Base-by-base conservation (phyloP, 179 eudicot species). In the Carnegiea gigantea region DNA sequence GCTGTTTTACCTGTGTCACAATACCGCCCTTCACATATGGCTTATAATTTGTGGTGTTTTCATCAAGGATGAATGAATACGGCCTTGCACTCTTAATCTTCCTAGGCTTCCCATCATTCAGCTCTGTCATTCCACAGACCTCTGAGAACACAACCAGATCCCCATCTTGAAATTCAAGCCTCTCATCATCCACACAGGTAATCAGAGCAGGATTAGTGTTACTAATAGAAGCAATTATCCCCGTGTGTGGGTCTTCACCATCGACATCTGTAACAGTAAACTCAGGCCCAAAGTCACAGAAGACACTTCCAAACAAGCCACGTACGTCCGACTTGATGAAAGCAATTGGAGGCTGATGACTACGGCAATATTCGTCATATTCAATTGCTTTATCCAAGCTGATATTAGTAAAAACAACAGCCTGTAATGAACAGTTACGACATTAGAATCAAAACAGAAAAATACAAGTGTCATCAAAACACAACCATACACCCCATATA, bases 121-220 rank as follows among this genome's bases (percentile, higher is more conserved):
- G 86, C 89, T 96, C 99, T 46, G 91, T 87, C 98, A 96, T 94
- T 51, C 99, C 99, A 51, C 81, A 88, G 48, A 96, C 83, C 84
- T 96, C 99, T 18, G 98, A 94, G 83, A 96, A 96, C 54, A 88
- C 86, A 73, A 96, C 99, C 73, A 93, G 88, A 85, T 96, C 99
- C 70, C 98, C 99, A 83, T 96, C 98, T 88, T 96, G 91, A 86
- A 96, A 94, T 87, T 96, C 99, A 72, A 96, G 93, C 82, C 98
- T 91, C 87, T 93, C 98, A 80, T 92, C 97, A 88, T 96, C 97
- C 83, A 96, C 99, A 87, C 97, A 92, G 9, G 93, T 78, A 51
- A 93, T 85, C 60, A 94, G 90, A 43, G 97, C 97, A 73, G 94
- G 94, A 73, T 91, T 93, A 76, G 89, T 98, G 79, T 95, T 93